Percentiles rank a stretch among this genome's conserved stretches.
Conservation (phyloP, 805 yeast genomes). For the Scheffersomyces amazonensis region DNA sequence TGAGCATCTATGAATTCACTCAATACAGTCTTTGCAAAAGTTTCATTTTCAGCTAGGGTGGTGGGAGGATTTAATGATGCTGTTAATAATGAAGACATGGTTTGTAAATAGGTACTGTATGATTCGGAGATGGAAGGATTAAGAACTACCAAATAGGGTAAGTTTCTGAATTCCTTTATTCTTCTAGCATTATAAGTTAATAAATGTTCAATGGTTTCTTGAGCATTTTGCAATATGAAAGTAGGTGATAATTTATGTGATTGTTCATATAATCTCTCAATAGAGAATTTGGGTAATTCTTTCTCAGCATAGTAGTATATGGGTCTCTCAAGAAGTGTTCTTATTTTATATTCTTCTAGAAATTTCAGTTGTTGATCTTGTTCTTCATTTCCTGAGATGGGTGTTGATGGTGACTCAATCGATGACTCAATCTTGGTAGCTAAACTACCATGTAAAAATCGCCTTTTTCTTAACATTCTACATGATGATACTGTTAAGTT, state of each 20-base stretch:
- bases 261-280: slow-evolving; percentile 47
- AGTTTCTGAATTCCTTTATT: slow-evolving; percentile 60
- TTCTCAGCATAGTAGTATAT: slow-evolving; percentile 55
- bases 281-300: slow-evolving; percentile 51
- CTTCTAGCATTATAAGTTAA: slow-evolving; percentile 68
- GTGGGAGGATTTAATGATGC: slow-evolving; percentile 37
- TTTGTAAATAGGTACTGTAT: slow-evolving; percentile 68
- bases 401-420: neutral
- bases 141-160: slow-evolving; percentile 82
- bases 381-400: neutral
- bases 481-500: no score
- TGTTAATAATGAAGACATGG: slow-evolving; percentile 45
- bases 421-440: no score
- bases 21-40: slow-evolving; percentile 50
- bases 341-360: slow-evolving; percentile 51
- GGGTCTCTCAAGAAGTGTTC: slow-evolving; percentile 57
- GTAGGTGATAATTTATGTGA: slow-evolving; percentile 36
- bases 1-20: slow-evolving; percentile 67
- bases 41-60: slow-evolving; percentile 51
- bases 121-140: slow-evolving; percentile 84
- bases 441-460: no score
- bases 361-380: slow-evolving; percentile 32
- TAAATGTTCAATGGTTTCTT: slow-evolving; percentile 54
- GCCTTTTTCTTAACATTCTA: no score
- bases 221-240: slow-evolving; percentile 41